These are phyloP conservation scores for Mollisiaceae sp. DNA, from an alignment of 2,329 filamentous ascomycete genomes.

Conservation along the genomic window DNA sequence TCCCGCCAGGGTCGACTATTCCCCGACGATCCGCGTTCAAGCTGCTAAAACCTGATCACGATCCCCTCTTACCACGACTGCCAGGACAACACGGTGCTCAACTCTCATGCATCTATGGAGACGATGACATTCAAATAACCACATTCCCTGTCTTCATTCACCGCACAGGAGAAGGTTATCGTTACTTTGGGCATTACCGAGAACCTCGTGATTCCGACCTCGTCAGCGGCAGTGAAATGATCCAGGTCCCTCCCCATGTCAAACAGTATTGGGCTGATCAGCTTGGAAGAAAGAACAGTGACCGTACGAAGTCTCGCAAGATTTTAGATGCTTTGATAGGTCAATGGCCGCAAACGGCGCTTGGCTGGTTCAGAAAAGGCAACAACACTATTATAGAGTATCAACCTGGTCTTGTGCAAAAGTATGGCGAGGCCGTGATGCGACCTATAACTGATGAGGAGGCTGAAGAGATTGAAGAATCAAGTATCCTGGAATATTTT, in stretches of 20 bases:
- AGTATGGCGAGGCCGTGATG: not conserved
- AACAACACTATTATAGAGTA: not conserved
- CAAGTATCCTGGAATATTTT: constrained; percentile 3
- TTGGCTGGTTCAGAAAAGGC: constrained; percentile 10
- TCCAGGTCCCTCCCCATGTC: not conserved
- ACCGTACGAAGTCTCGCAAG: not conserved
- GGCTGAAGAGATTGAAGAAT: not conserved
- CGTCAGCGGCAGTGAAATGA: not conserved
- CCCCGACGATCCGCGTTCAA: not conserved
- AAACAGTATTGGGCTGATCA: not conserved
- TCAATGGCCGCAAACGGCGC: not conserved
- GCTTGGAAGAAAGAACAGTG: not conserved
- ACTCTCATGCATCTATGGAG: not conserved
- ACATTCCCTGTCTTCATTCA: not conserved
- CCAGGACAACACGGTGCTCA: constrained; percentile 4
- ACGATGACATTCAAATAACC: not conserved
- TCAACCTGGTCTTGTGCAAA: not conserved
- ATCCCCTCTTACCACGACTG: not conserved
- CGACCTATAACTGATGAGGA: constrained; percentile 8
- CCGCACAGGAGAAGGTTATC: not conserved
- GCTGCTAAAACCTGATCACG: not conserved
- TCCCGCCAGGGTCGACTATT: not conserved
- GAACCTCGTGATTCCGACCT: not conserved
- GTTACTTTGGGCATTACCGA: not conserved
- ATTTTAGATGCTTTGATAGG: not conserved